Evolutionary conservation across 2,329 filamentous ascomycete species (phyloP).

Genomic region (Sphaceloma murrayae): DNA sequence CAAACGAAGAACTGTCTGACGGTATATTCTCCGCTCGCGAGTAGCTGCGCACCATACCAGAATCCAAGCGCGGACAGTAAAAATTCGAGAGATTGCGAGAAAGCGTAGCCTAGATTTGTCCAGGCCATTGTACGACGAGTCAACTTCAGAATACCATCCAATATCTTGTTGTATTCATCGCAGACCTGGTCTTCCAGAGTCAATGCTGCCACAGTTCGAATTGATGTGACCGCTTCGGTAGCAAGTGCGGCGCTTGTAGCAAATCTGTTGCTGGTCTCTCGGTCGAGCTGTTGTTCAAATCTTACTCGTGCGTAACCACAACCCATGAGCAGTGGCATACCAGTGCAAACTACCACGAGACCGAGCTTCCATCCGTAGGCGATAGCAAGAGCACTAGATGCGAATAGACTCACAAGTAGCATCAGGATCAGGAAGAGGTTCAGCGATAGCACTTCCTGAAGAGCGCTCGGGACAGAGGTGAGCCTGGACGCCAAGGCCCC

Average conservation of each 20-base stretch:
- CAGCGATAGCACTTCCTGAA: constrained; percentile 51
- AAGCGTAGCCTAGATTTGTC: constrained; percentile 53
- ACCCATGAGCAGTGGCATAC: constrained; percentile 41
- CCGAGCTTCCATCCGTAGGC: constrained; percentile 68
- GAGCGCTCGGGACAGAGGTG: background rate
- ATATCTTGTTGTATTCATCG: constrained; percentile 50
- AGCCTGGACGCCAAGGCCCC: background rate
- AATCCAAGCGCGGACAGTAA: constrained; percentile 53
- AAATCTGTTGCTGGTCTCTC: constrained; percentile 59
- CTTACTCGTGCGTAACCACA: constrained; percentile 43
- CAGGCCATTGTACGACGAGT: constrained; percentile 53
- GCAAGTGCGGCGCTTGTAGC: constrained; percentile 64
- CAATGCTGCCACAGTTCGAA: constrained; percentile 60
- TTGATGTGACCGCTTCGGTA: constrained; percentile 62
- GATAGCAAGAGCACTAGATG: constrained; percentile 58
- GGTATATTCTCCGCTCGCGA: constrained; percentile 39
- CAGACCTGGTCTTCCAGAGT: constrained; percentile 60
- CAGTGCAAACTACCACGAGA: constrained; percentile 54
- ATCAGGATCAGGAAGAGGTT: constrained; percentile 53
- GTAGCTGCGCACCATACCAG: constrained; percentile 40
- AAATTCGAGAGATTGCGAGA: constrained; percentile 58
- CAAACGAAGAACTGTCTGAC: constrained; percentile 43
- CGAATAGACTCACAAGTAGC: constrained; percentile 55
- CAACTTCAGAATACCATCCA: constrained; percentile 52
- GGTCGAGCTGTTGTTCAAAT: constrained; percentile 57